Evolutionary conservation across 805 yeast species (phyloP), one percentile per base, ranked within the genome.

Genomic region (Starmerella stigmatis): DNA sequence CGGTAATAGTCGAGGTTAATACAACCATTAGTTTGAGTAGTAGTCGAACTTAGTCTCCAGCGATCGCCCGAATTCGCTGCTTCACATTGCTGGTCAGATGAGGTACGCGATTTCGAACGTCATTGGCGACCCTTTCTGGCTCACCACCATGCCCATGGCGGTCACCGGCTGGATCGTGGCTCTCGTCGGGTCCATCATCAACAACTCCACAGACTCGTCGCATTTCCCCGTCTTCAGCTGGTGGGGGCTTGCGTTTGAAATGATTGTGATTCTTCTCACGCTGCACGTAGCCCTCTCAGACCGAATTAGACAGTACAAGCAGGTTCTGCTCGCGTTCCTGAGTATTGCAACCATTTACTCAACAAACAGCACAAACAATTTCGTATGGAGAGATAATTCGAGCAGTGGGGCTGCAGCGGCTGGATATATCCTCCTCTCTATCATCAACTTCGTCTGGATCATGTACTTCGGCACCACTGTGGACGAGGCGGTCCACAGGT

Each of bases 171-270:
- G 97, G 97, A 68, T 86, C 47, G 75, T 92, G 41, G 84, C 94
- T 9, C 71, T 92, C 44, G 94, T 81, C 2, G 96, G 96, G 2
- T 83, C 94, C 13, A 77, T 83, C 16, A 78, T 82, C 1, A 61
- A 76, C 6, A 69, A 69, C 15, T 49, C 46, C 22, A 41, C 38
- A 15, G 60, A 62, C 16, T 46, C 55, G 21, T 62, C 64, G 13
- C 53, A 63, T 5, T 85, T 81, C 59, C 96, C 96, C 1, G 75
- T 76, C 52, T 82, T 89, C 64, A 76, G 92, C 4, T 89, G 98
- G 98, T 92, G 98, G 98, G 94, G 94, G 1, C 63, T 92, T 5
- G 88, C 82, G 2, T 92, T 76, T 59, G 79, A 89, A 64, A 67
- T 86, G 17, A 50, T 84, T 25, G 54, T 85, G 33, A 70, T 82